Conservation (phyloP, 129 eudicot species). For the Arctium minus region DNA sequence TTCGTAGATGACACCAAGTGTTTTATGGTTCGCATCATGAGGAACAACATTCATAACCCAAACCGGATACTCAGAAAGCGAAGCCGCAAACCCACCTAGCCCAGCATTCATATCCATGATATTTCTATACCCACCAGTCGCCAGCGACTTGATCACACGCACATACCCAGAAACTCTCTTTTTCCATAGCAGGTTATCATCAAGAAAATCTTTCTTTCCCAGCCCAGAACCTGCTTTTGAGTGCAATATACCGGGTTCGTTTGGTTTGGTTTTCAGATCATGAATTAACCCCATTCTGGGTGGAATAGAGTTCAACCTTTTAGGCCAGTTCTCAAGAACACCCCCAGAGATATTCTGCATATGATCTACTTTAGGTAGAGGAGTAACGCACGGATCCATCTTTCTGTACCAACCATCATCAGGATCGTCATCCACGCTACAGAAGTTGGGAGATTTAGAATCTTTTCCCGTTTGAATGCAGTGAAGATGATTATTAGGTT, state of each 20-base stretch:
- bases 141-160: constrained; percentile 4
- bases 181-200: constrained; percentile 26
- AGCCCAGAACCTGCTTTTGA: not conserved
- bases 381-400: constrained; percentile 39
- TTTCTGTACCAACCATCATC: constrained; percentile 38
- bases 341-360: constrained; percentile 24
- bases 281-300: constrained; percentile 18
- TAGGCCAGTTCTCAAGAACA: constrained; percentile 31
- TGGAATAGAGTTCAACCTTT: constrained; percentile 29
- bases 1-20: constrained; percentile 31
- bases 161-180: constrained; percentile 19
- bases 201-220: constrained; percentile 17
- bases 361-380: constrained; percentile 12
- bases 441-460: constrained; percentile 22
- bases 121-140: constrained; percentile 36
- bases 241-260: not conserved
- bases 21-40: constrained; percentile 20
- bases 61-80: constrained; percentile 37
- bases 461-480: constrained; percentile 19
- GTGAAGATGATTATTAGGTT: constrained; percentile 31
- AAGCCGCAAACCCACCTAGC: constrained; percentile 42
- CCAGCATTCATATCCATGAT: constrained; percentile 42
- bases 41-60: constrained; percentile 50
- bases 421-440: constrained; percentile 18
- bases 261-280: not conserved